Percentiles rank a stretch among this genome's conserved stretches.
phyloP scores from a whole-genome alignment of 2,329 filamentous ascomycete species.

The Beauveria sp. region DNA sequence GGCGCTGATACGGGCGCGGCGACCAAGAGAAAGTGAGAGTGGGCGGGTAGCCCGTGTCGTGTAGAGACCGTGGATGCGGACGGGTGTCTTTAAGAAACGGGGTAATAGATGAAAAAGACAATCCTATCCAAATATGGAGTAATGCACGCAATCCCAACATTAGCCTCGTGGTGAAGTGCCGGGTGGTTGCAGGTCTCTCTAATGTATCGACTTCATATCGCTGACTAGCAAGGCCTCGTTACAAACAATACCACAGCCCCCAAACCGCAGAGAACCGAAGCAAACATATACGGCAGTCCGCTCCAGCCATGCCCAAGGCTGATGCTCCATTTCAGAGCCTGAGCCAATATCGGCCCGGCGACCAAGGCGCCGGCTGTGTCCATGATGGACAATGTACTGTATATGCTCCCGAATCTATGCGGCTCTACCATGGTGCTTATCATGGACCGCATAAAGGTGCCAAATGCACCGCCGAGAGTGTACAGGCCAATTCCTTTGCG shows the following conservation, averaged over 20 bases:
- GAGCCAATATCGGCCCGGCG: not conserved
- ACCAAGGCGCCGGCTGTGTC: not conserved
- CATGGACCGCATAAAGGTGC: constrained; percentile 5
- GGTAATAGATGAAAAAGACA: too few relatives aligned
- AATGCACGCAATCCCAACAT: too few relatives aligned
- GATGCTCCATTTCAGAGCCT: constrained; percentile 3
- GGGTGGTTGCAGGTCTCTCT: too few relatives aligned
- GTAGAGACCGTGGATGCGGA: too few relatives aligned
- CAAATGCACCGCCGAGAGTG: constrained; percentile 5
- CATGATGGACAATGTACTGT: constrained; percentile 1
- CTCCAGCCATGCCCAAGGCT: constrained; percentile 1
- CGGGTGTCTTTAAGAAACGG: too few relatives aligned
- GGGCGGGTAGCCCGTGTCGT: too few relatives aligned
- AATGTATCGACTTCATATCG: too few relatives aligned
- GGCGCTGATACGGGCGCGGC: constrained; percentile 41
- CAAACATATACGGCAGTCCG: constrained; percentile 2
- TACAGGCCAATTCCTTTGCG: not conserved
- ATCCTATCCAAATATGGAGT: too few relatives aligned
- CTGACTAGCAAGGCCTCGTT: not conserved
- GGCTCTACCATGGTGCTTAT: constrained; percentile 8
- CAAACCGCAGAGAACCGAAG: not conserved
- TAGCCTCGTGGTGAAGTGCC: too few relatives aligned
- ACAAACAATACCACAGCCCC: not conserved
- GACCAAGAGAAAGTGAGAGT: constrained; percentile 33
- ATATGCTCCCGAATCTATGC: not conserved